Conservation (phyloP, 768 basidiomycete genomes). For the Sporobolomyces pararoseus region DNA sequence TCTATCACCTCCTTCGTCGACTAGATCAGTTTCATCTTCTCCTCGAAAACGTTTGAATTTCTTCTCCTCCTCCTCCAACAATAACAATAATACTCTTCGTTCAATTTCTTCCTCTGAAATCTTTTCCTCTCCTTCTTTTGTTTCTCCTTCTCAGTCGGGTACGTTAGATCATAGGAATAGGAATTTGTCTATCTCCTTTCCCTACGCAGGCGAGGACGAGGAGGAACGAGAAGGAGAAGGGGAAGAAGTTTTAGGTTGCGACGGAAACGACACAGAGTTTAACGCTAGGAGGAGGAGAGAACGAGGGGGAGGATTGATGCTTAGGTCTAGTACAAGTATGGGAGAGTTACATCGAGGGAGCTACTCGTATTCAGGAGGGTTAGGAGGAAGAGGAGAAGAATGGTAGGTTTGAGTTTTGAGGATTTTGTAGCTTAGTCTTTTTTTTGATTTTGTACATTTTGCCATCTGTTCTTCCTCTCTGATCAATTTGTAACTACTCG, state of each 20-base stretch:
- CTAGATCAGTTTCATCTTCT: background rate
- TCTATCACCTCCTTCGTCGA: background rate
- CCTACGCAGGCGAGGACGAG: no score
- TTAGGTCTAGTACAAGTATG: background rate
- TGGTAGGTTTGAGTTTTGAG: background rate
- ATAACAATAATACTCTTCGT: no score
- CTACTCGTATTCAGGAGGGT: background rate
- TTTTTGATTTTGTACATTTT: no score
- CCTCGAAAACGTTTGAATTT: constrained; percentile 1
- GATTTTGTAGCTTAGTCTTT: no score
- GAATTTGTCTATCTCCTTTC: no score
- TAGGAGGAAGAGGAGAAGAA: background rate
- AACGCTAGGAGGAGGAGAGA: background rate
- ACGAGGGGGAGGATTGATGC: no score
- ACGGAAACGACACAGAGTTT: background rate
- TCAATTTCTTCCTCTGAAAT: background rate
- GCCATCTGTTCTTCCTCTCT: no score
- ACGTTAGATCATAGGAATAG: no score
- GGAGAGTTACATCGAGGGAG: background rate
- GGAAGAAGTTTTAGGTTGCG: background rate
- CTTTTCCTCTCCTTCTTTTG: background rate
- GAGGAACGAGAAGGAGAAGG: background rate
- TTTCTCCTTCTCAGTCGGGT: background rate
- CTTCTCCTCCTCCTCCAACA: constrained; percentile 1
- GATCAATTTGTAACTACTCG: no score